These are phyloP conservation scores for Peronospora tabacina DNA, from an alignment of 352 stramenopile species.

Conservation along the genomic window DNA sequence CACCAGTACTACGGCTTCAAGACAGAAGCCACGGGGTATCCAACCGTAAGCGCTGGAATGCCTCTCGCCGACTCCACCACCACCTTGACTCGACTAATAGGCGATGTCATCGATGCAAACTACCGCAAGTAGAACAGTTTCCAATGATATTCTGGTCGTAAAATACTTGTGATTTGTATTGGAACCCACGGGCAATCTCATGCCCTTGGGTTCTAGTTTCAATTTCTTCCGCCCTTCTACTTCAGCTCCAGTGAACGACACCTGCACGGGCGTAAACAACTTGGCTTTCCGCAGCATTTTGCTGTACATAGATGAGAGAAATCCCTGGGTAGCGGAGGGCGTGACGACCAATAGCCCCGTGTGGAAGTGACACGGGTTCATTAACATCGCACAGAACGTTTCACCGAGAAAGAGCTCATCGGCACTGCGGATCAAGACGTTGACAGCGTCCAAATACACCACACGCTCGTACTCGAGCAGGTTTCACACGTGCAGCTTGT, in stretches of 20 bases:
- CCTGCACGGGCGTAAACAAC: constrained; percentile 58
- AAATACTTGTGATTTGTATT: constrained; percentile 91
- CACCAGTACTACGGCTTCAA: constrained; percentile 88
- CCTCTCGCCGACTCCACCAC: constrained; percentile 72
- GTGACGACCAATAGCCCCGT: constrained; percentile 82
- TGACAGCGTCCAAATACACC: constrained; percentile 88
- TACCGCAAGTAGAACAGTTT: constrained; percentile 80
- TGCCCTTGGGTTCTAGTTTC: constrained; percentile 42
- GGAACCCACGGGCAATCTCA: constrained; percentile 80
- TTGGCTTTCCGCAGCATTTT: constrained; percentile 59
- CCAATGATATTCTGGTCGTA: constrained; percentile 87
- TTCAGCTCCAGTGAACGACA: constrained; percentile 23
- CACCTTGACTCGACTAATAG: constrained; percentile 77
- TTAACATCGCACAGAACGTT: constrained; percentile 85
- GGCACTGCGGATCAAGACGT: constrained; percentile 82
- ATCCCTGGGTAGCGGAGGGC: constrained; percentile 62
- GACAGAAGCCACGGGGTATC: constrained; percentile 82
- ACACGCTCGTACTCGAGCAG: constrained; percentile 87
- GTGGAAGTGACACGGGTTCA: constrained; percentile 89
- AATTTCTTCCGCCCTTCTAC: constrained; percentile 37
- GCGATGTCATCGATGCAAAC: constrained; percentile 83
- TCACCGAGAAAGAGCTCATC: constrained; percentile 85
- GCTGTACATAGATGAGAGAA: constrained; percentile 84
- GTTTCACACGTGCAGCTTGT: constrained; percentile 88
- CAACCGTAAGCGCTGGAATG: constrained; percentile 75